Conservation (phyloP, 495 filamentous ascomycete species). For the Rhizodiscina lignyota region DNA sequence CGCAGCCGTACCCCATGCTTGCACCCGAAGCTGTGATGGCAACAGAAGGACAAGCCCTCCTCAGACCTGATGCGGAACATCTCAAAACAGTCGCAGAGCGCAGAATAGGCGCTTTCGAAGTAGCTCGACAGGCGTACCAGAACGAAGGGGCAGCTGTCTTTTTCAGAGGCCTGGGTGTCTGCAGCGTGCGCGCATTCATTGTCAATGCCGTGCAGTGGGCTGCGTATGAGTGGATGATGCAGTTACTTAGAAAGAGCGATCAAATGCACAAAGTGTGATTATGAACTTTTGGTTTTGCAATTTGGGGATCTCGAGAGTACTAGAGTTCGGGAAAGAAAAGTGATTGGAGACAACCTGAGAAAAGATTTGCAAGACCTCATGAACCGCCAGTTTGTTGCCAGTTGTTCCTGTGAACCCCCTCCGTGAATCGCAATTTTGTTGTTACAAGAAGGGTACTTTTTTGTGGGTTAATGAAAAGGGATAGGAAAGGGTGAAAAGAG, state of each 20-base stretch:
- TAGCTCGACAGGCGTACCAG: slow-evolving; percentile 45
- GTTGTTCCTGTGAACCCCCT: no score
- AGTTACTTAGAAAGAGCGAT: background rate
- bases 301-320: background rate
- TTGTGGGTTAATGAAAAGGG: background rate
- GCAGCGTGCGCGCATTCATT: slow-evolving; percentile 67
- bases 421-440: background rate
- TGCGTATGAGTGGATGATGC: slow-evolving; percentile 72
- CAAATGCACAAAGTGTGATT: background rate
- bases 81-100: background rate
- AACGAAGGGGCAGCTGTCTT: slow-evolving; percentile 50
- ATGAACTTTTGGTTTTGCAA: no score
- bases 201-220: slow-evolving; percentile 77
- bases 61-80: background rate
- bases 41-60: background rate
- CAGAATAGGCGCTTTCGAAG: slow-evolving; percentile 37
- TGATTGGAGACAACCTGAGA: no score
- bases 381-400: no score
- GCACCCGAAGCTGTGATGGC: background rate
- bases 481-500: no score
- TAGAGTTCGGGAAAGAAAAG: no score
- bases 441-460: background rate
- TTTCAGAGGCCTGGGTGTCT: slow-evolving; percentile 62
- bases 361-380: no score
- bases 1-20: slow-evolving; percentile 24